Base-by-base conservation (phyloP, 805 yeast species). In the Yarrowia divulgata region DNA sequence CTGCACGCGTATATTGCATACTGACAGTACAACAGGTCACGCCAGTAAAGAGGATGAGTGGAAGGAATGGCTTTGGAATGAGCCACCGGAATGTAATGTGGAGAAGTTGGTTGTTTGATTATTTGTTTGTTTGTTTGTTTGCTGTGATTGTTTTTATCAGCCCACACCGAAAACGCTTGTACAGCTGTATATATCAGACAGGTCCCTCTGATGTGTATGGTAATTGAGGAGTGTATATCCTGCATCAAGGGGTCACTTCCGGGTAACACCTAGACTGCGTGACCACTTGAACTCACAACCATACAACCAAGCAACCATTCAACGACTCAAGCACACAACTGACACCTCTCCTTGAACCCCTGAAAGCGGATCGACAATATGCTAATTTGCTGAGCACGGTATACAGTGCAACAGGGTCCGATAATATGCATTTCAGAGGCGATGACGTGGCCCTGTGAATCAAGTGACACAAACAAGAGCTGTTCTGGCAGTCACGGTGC, bases 361-460 rank as follows among this genome's bases (percentile, higher is more conserved):
- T 52, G 58, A 52, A 35, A 35, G 32, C 7, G 14, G 58, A 52
- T 52, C 58, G 58, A 37, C 58, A 52, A 37, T 2, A 23, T 52
- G 43, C 12, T 52, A 35, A 52, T 34, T 32, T 8, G n/a, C 5
- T 23, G 54, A 50, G 39, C 23, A 32, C 50, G 8, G 50, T 29
- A 32, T 34, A 50, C 57, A 50, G 57, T 34, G 57, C 57, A 34
- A 34, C 19, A n/a, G 16, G 57, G 40, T 6, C 18, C 7, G 54
- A 16, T 23, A 10, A 23, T 48, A 13, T 2, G 35, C 35, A 4
- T 2, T 23, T 23, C 29, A 23, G 29, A 23, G 29, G 29, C 29
- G 4, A 23, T 23, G 29, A 23, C 4, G 29, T 23, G 29, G 29
- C 4, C 29, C 2, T 23, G 4, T 23, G 29, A n/a, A 23, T 23